Evolutionary conservation across 495 filamentous ascomycete species (phyloP), one percentile per base, ranked within the genome.

Genomic region (Aspergillus leporis): DNA sequence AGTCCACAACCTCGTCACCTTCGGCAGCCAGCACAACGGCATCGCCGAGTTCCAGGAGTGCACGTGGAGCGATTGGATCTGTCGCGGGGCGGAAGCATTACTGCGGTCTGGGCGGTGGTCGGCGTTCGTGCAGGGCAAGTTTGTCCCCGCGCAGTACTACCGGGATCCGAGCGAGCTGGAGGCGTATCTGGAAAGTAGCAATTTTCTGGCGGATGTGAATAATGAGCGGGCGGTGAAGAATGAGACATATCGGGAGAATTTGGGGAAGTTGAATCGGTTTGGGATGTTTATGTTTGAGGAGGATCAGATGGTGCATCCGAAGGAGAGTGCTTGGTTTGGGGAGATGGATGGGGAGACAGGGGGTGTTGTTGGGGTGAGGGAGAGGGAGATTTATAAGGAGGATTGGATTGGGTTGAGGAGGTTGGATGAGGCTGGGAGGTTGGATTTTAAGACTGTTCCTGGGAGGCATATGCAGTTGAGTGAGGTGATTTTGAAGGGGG

Each of bases 141-240:
- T 98, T 6, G 91, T 98, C 5, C 94, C 94, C 0, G 95, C 95
- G 52, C 94, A 99, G 76, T 99, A 99, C 72, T 98, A 88, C 78
- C 87, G 93, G 23, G 84, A 94, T 64, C 86, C 88, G 0, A 77
- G 72, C 2, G 83, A 91, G 60, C 71, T 90, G 55, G 87, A 88
- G 5, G 66, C 73, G 32, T 98, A 97, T 70, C 80, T 97, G 18
- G 86, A 90, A 65, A 61, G 87, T 69, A 94, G 90, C 68, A 95
- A 93, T 66, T 97, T 93, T 71, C 79, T 99, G n/a, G 94, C 93
- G n/a, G 93, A 98, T 71, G 87, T 98, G 72, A 99, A 99, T 74
- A 97, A 97, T 68, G 94, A 98, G 83, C 81, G 95, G 3, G 70
- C 47, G 18, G 23, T 67, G 53, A 96, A 93, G 81, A 97, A 93